Evolutionary conservation across 1,284 basidiomycete species (phyloP).

Genomic region (Dichomitus squalens): DNA sequence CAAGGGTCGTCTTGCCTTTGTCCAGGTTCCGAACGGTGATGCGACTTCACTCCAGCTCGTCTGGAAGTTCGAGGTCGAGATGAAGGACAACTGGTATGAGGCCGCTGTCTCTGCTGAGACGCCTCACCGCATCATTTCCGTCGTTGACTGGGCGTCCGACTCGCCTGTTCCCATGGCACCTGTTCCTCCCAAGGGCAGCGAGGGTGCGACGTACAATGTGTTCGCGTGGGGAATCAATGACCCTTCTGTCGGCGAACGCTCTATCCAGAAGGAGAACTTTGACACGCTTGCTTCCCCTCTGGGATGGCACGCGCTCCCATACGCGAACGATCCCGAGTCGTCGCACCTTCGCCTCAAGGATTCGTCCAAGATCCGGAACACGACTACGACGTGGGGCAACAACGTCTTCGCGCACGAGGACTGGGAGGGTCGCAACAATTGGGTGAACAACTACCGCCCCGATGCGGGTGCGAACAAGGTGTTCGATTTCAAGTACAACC

Average conservation of each 20-base stretch:
- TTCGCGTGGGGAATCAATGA: constrained; percentile 80
- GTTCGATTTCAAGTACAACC: constrained; percentile 76
- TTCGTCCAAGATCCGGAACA: constrained; percentile 57
- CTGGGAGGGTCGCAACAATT: constrained; percentile 82
- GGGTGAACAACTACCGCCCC: constrained; percentile 82
- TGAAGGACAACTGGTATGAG: constrained; percentile 87
- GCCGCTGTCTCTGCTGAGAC: constrained; percentile 62
- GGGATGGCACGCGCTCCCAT: constrained; percentile 85
- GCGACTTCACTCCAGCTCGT: constrained; percentile 63
- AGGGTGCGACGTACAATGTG: constrained; percentile 64
- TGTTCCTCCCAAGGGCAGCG: constrained; percentile 38
- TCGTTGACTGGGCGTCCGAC: constrained; percentile 85
- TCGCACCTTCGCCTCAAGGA: constrained; percentile 20
- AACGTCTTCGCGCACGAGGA: constrained; percentile 91
- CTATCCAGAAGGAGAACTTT: constrained; percentile 61
- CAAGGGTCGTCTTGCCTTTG: constrained; percentile 70
- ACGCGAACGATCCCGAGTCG: constrained; percentile 53
- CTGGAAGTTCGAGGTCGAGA: constrained; percentile 85
- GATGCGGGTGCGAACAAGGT: constrained; percentile 52
- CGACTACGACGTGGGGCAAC: constrained; percentile 87
- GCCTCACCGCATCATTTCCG: constrained; percentile 75
- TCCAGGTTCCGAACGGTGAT: constrained; percentile 68
- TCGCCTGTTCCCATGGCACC: constrained; percentile 48
- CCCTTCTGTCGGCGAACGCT: constrained; percentile 61
- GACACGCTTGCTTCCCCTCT: constrained; percentile 79